These are phyloP conservation scores for Arthrobotrys conoides DNA, from an alignment of 2,329 filamentous ascomycete genomes.

Conservation along the genomic window DNA sequence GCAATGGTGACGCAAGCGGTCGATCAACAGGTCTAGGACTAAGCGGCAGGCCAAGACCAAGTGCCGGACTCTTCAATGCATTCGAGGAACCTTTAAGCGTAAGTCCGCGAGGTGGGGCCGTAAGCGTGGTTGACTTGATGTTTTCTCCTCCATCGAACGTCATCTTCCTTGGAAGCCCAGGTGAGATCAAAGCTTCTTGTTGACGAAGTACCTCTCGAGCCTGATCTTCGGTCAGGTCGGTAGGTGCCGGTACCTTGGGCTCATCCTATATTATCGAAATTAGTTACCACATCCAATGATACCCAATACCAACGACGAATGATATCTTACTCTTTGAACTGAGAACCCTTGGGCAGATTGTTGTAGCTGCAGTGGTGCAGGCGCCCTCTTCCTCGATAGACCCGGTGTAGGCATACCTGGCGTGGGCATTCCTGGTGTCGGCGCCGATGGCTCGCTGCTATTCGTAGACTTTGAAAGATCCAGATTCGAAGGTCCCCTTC, in stretches of 20 bases:
- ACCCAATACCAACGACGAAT: background rate
- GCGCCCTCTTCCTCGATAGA: slow-evolving; percentile 60
- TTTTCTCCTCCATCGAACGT: slow-evolving; percentile 48
- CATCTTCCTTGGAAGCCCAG: slow-evolving; percentile 56
- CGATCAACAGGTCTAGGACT: slow-evolving; percentile 63
- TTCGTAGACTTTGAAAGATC: slow-evolving; percentile 51
- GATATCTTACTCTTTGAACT: slow-evolving; percentile 36
- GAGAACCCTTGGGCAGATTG: slow-evolving; percentile 52
- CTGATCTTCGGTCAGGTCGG: slow-evolving; percentile 56
- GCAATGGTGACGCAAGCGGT: slow-evolving; percentile 63
- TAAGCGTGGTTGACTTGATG: slow-evolving; percentile 58
- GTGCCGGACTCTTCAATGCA: slow-evolving; percentile 58
- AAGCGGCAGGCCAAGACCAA: slow-evolving; percentile 54
- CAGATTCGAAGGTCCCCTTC: slow-evolving; percentile 37
- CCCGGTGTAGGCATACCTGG: slow-evolving; percentile 70
- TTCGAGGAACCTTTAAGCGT: slow-evolving; percentile 41
- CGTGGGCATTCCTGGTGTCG: slow-evolving; percentile 45
- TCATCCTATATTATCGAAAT: slow-evolving; percentile 26
- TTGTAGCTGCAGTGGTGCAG: slow-evolving; percentile 62
- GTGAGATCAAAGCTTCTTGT: slow-evolving; percentile 54
- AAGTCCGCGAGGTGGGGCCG: slow-evolving; percentile 47
- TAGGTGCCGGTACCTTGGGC: slow-evolving; percentile 36
- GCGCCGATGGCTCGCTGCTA: slow-evolving; percentile 40
- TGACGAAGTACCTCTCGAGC: slow-evolving; percentile 54
- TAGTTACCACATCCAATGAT: background rate